Conservation (phyloP, 2,329 filamentous ascomycete genomes). For the Cryphonectria radicalis region DNA sequence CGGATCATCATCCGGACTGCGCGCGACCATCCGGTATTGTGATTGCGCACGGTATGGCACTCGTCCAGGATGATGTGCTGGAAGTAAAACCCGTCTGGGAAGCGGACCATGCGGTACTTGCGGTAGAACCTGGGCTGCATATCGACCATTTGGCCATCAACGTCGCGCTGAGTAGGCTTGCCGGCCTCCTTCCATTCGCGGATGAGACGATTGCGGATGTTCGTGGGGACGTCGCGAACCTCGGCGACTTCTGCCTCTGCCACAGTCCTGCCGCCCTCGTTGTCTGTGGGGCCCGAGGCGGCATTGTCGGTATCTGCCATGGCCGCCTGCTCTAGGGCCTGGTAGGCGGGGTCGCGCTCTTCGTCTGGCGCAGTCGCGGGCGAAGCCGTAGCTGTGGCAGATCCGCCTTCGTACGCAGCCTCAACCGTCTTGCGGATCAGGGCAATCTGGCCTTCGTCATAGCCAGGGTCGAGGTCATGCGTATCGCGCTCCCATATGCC, state of each 20-base stretch:
- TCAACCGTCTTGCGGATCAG: background rate
- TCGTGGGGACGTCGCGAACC: background rate
- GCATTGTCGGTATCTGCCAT: background rate
- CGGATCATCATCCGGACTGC: background rate
- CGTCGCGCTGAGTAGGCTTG: background rate
- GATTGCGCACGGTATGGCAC: background rate
- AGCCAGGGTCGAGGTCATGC: background rate
- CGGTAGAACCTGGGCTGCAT: background rate
- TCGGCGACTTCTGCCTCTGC: too few species aligned
- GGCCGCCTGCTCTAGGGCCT: background rate
- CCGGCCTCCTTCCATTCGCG: background rate
- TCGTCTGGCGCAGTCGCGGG: too few species aligned
- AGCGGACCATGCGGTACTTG: background rate
- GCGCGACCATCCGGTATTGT: background rate
- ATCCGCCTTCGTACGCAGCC: too few species aligned
- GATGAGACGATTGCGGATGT: background rate
- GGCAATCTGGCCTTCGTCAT: background rate
- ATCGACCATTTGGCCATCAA: background rate
- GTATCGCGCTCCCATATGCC: background rate
- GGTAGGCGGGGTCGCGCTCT: background rate
- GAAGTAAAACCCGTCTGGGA: background rate
- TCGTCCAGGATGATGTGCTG: background rate
- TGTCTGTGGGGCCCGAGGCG: too few species aligned
- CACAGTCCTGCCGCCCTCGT: too few species aligned
- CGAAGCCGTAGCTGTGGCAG: too few species aligned